Base-by-base conservation (phyloP, 495 filamentous ascomycete genomes). In the Paragyromitra xinjiangensis region DNA sequence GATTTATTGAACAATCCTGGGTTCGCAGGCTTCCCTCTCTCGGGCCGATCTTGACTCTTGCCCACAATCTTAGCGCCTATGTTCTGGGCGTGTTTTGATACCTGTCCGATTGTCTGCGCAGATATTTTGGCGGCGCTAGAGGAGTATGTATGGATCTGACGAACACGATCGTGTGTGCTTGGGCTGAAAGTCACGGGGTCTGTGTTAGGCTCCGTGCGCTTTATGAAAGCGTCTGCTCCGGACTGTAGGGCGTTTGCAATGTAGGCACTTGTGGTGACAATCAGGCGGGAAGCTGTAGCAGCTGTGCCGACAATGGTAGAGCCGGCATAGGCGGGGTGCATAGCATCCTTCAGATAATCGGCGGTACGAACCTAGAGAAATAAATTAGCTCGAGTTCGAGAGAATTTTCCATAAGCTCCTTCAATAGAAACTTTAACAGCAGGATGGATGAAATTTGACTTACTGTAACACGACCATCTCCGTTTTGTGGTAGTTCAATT, bases 1-100 rank as follows among this genome's bases (percentile, higher is more conserved):
- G 90, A 92, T 85, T 98, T 98, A 83, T 99, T 98, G 73, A 99
- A 82, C 34, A 99, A 84, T 6, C 95, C 95, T 0, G 95, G 95
- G 83, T 97, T 97, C 83, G 62, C 90, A 37, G 85, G 86, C 0
- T 76, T 77, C 14, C 88, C 88, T 78, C 87, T 90, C 14, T 83
- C 80, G 3, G 78, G 73, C 29, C 84, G 81, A n/a, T 84, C 81
- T 26, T 86, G 86, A 59, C 86, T 85, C 69, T 88, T 87, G 9
- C 91, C 88, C 14, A 90, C 85, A 40, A 97, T 82, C 6, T 86
- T 87, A 2, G 95, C 96, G 14, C 94, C 94, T 12, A 97, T 78
- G 78, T 94, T 98, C 84, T 98, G 96, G 1, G 94, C 94, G 64
- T 93, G 88, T 73, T 88, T 90, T 24, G 88, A 89, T 16, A 95